phyloP scores from a whole-genome alignment of 2,329 filamentous ascomycete genomes.

The Trichoderma breve region DNA sequence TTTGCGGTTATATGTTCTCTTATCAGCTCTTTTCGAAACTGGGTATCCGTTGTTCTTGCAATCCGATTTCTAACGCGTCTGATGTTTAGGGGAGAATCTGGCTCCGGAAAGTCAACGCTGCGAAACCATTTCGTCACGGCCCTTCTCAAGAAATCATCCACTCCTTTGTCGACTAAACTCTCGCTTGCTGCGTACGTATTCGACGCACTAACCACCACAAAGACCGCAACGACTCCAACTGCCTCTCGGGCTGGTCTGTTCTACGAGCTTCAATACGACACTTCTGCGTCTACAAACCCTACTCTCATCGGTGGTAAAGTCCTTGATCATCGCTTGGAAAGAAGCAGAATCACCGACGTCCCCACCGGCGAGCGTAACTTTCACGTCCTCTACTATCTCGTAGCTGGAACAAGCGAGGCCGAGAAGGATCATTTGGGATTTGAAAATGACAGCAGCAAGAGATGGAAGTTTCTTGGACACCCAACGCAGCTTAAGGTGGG shows the following conservation, averaged over 20 bases:
- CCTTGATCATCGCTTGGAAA: conserved; percentile 86
- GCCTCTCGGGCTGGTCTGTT: conserved; percentile 95
- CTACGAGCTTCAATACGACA: conserved; percentile 96
- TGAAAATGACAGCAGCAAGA: conserved; percentile 61
- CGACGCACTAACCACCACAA: conserved; percentile 93
- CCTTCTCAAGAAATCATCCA: conserved; percentile 84
- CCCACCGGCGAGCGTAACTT: conserved; percentile 96
- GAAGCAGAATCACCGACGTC: conserved; percentile 85
- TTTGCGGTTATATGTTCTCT: background rate
- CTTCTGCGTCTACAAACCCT: conserved; percentile 76
- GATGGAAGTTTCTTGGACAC: conserved; percentile 95
- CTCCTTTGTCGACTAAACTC: conserved; percentile 87
- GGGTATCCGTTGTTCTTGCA: background rate
- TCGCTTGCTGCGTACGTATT: conserved; percentile 94
- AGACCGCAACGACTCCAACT: conserved; percentile 90
- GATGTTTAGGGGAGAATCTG: conserved; percentile 79
- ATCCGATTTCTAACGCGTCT: conserved; percentile 21
- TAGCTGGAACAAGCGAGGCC: conserved; percentile 85
- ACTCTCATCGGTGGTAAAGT: conserved; percentile 91
- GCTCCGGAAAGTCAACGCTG: conserved; percentile 92
- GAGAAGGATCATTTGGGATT: conserved; percentile 82
- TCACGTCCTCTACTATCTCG: conserved; percentile 90
- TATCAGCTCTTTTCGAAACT: background rate
- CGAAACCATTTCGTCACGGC: conserved; percentile 84
- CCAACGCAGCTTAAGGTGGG: conserved; percentile 96